These are phyloP conservation scores for Dentipellis sp. DNA, from an alignment of 768 basidiomycete genomes.

Conservation along the genomic window DNA sequence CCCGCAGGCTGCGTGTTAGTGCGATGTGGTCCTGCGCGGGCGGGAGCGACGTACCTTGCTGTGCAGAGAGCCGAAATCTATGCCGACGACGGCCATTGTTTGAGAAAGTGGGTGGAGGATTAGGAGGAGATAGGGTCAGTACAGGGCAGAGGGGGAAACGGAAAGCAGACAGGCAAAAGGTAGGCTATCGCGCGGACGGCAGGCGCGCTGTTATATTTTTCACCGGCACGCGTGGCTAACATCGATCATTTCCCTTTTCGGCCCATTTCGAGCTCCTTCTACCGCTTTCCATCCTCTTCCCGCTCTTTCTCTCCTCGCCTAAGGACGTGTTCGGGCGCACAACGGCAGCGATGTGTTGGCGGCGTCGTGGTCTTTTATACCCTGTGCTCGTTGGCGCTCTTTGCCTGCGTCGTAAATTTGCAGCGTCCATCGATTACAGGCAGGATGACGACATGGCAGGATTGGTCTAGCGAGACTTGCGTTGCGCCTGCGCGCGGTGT, in stretches of 20 bases:
- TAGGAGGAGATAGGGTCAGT: background rate
- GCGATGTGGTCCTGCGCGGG: no score
- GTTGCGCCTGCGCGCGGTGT: no score
- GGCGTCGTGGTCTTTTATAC: no score
- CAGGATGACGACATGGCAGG: no score
- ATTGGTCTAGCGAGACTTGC: no score
- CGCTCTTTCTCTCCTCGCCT: background rate
- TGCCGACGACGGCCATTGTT: conserved; percentile 90
- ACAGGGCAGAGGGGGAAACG: background rate
- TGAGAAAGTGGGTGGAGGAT: background rate
- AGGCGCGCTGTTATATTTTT: conserved; percentile 6
- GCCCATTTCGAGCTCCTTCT: background rate
- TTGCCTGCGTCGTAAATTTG: no score
- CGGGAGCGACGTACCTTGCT: conserved; percentile 54
- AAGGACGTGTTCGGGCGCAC: no score
- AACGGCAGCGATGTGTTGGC: no score
- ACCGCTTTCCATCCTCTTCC: background rate
- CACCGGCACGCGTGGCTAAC: conserved; percentile 1
- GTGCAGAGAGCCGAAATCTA: conserved; percentile 87
- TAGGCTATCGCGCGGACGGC: background rate
- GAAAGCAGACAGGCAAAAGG: background rate
- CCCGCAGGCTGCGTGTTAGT: no score
- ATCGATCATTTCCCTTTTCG: conserved; percentile 2
- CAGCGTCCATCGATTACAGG: no score
- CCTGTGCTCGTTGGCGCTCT: no score